phyloP scores from a whole-genome alignment of 1,139 yeast species.

The Blastobotrys malaysiensis region DNA sequence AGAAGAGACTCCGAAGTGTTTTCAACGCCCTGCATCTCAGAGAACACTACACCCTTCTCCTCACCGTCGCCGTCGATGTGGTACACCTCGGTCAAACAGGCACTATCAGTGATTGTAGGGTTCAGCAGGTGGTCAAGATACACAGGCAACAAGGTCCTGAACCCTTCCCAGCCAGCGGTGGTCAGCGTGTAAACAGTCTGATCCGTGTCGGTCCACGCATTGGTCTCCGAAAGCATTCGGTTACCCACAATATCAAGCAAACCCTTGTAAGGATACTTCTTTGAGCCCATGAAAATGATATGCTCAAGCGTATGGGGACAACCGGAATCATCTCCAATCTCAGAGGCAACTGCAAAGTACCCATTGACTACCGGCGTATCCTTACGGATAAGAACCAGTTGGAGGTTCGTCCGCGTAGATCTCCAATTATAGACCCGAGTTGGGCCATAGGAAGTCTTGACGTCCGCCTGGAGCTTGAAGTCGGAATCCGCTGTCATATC shows the following conservation, averaged over 20 bases:
- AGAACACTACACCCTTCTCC: constrained; percentile 95
- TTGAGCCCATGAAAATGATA: constrained; percentile 89
- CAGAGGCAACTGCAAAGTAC: constrained; percentile 92
- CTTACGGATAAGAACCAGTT: constrained; percentile 67
- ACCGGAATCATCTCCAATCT: constrained; percentile 80
- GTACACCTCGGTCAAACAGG: constrained; percentile 90
- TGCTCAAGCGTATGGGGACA: constrained; percentile 96
- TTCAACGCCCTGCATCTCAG: constrained; percentile 96
- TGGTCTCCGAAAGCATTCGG: constrained; percentile 77
- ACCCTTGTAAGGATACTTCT: constrained; percentile 87
- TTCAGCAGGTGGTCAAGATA: constrained; percentile 81
- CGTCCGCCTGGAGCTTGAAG: constrained; percentile 17
- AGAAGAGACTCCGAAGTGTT: constrained; percentile 71
- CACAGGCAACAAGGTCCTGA: constrained; percentile 73
- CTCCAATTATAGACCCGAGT: constrained; percentile 48
- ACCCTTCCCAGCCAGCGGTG: constrained; percentile 97
- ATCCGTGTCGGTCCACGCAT: constrained; percentile 97
- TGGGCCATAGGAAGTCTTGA: constrained; percentile 23
- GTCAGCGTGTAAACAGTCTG: constrained; percentile 90
- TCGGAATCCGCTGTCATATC: neutral
- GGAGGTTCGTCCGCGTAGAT: constrained; percentile 74
- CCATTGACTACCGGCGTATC: constrained; percentile 91
- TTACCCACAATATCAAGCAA: constrained; percentile 82
- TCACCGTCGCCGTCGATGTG: constrained; percentile 87
- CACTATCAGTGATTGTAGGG: constrained; percentile 86